These are phyloP conservation scores for Agaricus blazei DNA, from an alignment of 768 basidiomycete species.

Conservation along the genomic window DNA sequence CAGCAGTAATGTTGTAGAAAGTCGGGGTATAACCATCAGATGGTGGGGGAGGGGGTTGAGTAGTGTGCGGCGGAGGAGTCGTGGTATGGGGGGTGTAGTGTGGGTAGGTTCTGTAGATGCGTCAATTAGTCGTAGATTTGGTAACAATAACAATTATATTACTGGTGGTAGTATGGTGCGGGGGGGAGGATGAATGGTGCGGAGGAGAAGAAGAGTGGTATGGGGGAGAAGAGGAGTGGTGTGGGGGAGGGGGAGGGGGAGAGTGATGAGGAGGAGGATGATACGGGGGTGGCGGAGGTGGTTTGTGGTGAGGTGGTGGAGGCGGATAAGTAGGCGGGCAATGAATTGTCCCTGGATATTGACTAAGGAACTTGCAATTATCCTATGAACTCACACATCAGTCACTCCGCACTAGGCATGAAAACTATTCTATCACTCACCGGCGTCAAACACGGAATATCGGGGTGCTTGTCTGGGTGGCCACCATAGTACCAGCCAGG, in stretches of 20 bases:
- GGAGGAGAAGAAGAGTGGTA: background rate
- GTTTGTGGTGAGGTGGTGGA: constrained; percentile 7
- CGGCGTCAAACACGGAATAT: constrained; percentile 23
- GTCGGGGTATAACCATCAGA: constrained; percentile 31
- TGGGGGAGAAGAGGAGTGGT: background rate
- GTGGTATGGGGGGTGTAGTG: constrained; percentile 12
- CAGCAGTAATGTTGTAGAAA: constrained; percentile 36
- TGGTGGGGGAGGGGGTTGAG: constrained; percentile 14
- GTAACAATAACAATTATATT: too few species aligned
- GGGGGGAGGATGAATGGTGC: too few species aligned
- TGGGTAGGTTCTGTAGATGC: background rate
- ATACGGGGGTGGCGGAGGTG: constrained; percentile 11
- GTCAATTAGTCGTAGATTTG: background rate
- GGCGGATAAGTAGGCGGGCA: constrained; percentile 22
- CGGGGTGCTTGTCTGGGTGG: constrained; percentile 20
- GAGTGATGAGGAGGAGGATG: background rate
- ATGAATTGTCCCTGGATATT: constrained; percentile 29
- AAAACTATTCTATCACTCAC: constrained; percentile 14
- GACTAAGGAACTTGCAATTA: constrained; percentile 29
- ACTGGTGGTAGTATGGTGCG: too few species aligned
- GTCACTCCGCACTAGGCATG: background rate
- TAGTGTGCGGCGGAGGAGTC: constrained; percentile 4
- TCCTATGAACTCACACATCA: constrained; percentile 18
- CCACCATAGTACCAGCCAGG: constrained; percentile 42
- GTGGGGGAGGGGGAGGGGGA: background rate